Base-by-base conservation (phyloP, 2,329 filamentous ascomycete genomes). In the Penicillium corylophilum region DNA sequence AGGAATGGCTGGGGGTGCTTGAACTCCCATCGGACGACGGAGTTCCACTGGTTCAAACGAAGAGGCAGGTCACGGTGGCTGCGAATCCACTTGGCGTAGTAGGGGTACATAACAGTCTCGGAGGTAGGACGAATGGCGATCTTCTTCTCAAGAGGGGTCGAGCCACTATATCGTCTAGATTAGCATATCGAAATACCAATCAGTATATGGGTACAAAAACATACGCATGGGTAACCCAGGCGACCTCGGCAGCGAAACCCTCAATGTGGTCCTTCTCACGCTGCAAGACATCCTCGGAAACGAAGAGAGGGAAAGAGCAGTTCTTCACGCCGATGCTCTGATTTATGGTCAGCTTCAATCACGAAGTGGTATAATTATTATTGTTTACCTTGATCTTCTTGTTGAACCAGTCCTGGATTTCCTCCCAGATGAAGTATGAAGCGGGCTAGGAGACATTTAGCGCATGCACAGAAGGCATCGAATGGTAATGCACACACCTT, bases 21-120 rank as follows among this genome's bases (percentile, higher is more conserved):
- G 24, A 33, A 33, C 12, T 22, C 44, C 26, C 20, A 55, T 65
- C 93, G 85, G 44, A 96, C 87, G 23, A 90, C 87, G 13, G 88
- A 95, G 81, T 96, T 96, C 94, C 94, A 99, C 75, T 99, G 94
- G 78, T 97, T 97, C 61, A 97, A 81, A 68, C 90, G 87, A 62
- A 97, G 81, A 56, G 94, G 95, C 53, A 99, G 86, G 69, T 99
- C 94, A 66, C 95, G 85, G 76, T 99, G 92, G 70, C 87, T 93
- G 72, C 93, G 88, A 73, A 99, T 97, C 90, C 48, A 51, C 52
- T 50, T 94, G 61, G 90, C 83, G 73, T 95, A 96, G 81, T 95
- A 95, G 56, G 88, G 89, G 77, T 96, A 96, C 89, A 96, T 95
- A 76, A 94, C 90, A 45, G 85, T 87, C 71, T 88, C 85, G 22